Evolutionary conservation across 257 asterid species (phyloP).

Genomic region (Penstemon davidsonii): DNA sequence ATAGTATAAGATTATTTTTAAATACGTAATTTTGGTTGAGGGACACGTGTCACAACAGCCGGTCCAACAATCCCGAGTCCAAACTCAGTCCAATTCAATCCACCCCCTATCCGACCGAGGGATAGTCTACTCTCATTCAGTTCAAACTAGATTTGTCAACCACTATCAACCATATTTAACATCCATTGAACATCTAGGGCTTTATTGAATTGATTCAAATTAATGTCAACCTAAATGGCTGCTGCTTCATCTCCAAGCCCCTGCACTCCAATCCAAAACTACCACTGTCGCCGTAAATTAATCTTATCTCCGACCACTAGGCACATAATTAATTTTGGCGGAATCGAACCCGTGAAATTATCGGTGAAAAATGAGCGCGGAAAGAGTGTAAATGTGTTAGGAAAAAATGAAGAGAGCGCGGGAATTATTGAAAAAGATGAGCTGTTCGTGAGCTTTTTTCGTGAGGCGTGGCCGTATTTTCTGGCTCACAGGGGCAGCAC

Average conservation of each 20-base stretch:
- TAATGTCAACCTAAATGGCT: conserved; percentile 45
- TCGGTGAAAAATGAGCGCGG: conserved; percentile 21
- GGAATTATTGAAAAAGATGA: conserved; percentile 58
- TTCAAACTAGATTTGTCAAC: neutral
- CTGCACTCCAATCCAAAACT: conserved; percentile 39
- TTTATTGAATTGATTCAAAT: neutral
- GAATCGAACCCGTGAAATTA: conserved; percentile 25
- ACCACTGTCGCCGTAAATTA: conserved; percentile 9
- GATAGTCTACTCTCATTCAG: neutral
- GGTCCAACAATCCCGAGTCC: neutral
- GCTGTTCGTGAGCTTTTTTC: conserved; percentile 73
- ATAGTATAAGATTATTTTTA: no score
- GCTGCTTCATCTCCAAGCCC: conserved; percentile 35
- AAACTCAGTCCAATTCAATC: neutral
- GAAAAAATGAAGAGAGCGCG: conserved; percentile 40
- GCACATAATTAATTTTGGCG: conserved; percentile 22
- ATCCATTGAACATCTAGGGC: neutral
- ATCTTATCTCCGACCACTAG: conserved; percentile 18
- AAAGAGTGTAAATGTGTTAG: conserved; percentile 37
- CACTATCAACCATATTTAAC: neutral
- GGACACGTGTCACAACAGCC: neutral
- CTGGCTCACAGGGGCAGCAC: conserved; percentile 93
- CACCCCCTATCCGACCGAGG: neutral
- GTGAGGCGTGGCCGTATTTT: conserved; percentile 92
- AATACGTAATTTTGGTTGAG: no score